phyloP scores from a whole-genome alignment of 352 stramenopile genomes.

The Globisporangium heterothallicum region DNA sequence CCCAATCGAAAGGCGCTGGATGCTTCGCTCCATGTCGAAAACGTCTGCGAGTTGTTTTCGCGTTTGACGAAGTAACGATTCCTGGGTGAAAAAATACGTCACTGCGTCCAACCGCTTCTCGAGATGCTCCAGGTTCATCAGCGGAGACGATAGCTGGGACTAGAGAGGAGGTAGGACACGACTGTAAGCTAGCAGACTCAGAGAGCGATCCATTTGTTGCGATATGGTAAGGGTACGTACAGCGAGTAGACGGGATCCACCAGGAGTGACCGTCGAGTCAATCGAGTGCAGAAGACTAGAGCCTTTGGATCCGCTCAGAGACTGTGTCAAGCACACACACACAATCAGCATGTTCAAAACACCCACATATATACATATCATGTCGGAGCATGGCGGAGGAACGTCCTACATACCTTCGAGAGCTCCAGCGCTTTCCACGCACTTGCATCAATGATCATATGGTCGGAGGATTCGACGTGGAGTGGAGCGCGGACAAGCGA shows the following conservation, averaged over 20 bases:
- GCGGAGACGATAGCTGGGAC: slow-evolving; percentile 57
- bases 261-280: slow-evolving; percentile 53
- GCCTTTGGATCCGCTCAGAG: slow-evolving; percentile 44
- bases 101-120: slow-evolving; percentile 48
- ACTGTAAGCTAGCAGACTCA: too few species aligned
- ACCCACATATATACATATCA: too few species aligned
- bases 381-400: too few species aligned
- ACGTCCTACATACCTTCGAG: slow-evolving; percentile 27
- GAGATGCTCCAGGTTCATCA: slow-evolving; percentile 53
- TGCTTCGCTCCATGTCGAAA: slow-evolving; percentile 66
- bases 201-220: too few species aligned
- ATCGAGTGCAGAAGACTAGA: slow-evolving; percentile 63
- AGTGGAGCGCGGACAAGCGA: slow-evolving; percentile 33
- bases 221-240: slow-evolving; percentile 25
- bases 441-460: slow-evolving; percentile 79
- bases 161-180: slow-evolving; percentile 8
- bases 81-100: slow-evolving; percentile 38
- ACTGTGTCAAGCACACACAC: slow-evolving; percentile 10
- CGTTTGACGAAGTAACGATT: slow-evolving; percentile 39
- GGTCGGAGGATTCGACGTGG: slow-evolving; percentile 57
- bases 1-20: slow-evolving; percentile 61
- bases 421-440: slow-evolving; percentile 70
- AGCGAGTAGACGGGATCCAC: slow-evolving; percentile 58
- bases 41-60: slow-evolving; percentile 52
- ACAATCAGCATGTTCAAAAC: neutral